Percentiles rank a stretch among this genome's conserved stretches.
Conservation (phyloP, 2,329 filamentous ascomycete species). For the Sporothrix phasma region DNA sequence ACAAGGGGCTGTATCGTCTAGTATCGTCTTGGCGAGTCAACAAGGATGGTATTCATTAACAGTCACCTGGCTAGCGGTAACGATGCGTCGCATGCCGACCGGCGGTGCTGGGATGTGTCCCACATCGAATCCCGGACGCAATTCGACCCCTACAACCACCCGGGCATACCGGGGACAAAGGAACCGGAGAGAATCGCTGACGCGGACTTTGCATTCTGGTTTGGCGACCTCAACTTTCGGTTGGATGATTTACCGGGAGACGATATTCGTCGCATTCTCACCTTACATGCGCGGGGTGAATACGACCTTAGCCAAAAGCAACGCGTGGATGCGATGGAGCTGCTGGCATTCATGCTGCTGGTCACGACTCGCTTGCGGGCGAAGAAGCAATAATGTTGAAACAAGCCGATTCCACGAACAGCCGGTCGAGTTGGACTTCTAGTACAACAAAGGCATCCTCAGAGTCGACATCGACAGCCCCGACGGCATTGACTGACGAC, state of each 20-base stretch:
- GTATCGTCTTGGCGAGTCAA: constrained; percentile 80
- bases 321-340: constrained; percentile 11
- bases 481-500: constrained; percentile 23
- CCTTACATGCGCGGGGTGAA: constrained; percentile 70
- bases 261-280: constrained; percentile 76
- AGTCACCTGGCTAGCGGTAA: constrained; percentile 82
- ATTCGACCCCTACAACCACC: constrained; percentile 60
- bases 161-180: constrained; percentile 51
- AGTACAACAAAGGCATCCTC: constrained; percentile 23
- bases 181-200: constrained; percentile 65
- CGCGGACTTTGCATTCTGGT: constrained; percentile 92
- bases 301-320: constrained; percentile 47
- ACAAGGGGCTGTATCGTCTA: constrained; percentile 84
- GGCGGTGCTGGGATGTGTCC: constrained; percentile 79
- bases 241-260: constrained; percentile 80
- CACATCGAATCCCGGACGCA: constrained; percentile 68
- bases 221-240: constrained; percentile 91
- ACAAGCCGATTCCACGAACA: constrained; percentile 36
- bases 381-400: constrained; percentile 42
- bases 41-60: constrained; percentile 81
- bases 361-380: constrained; percentile 30
- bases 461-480: constrained; percentile 22
- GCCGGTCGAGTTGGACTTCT: constrained; percentile 16
- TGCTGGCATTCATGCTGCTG: constrained; percentile 19
- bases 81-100: constrained; percentile 65